phyloP scores from a whole-genome alignment of 2,329 filamentous ascomycete genomes.

The Chrysoporthe deuterocubensis region DNA sequence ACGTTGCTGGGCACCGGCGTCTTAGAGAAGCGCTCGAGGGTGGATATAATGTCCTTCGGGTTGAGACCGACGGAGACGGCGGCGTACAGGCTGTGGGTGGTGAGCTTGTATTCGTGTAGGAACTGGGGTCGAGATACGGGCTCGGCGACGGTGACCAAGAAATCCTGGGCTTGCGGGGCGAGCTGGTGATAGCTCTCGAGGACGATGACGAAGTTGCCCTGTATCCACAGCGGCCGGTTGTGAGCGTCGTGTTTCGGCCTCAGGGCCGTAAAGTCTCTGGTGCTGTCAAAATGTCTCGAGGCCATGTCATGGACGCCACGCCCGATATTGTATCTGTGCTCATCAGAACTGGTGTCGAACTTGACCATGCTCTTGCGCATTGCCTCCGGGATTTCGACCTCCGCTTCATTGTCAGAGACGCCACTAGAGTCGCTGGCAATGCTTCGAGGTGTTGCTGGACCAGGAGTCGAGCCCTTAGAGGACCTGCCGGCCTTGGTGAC shows the following conservation, averaged over 20 bases:
- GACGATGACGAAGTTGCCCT: slow-evolving; percentile 70
- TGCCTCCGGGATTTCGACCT: slow-evolving; percentile 57
- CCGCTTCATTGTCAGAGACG: slow-evolving; percentile 48
- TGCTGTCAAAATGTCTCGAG: slow-evolving; percentile 38
- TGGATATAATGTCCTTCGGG: slow-evolving; percentile 83
- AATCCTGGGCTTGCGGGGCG: slow-evolving; percentile 85
- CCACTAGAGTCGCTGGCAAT: slow-evolving; percentile 44
- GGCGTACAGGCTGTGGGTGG: slow-evolving; percentile 87
- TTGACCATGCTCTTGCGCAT: slow-evolving; percentile 63
- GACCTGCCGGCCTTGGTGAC: slow-evolving; percentile 59
- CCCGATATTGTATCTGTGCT: slow-evolving; percentile 34
- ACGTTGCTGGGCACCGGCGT: slow-evolving; percentile 80
- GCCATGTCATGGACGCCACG: slow-evolving; percentile 35
- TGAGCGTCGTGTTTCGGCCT: slow-evolving; percentile 85
- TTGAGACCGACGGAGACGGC: slow-evolving; percentile 88
- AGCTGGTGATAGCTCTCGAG: slow-evolving; percentile 90
- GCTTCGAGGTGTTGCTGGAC: slow-evolving; percentile 63
- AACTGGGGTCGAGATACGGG: slow-evolving; percentile 85
- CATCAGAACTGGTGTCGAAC: slow-evolving; percentile 59
- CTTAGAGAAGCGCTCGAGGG: slow-evolving; percentile 85
- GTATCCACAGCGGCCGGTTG: slow-evolving; percentile 92
- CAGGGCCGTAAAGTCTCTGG: slow-evolving; percentile 77
- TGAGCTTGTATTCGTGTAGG: slow-evolving; percentile 90
- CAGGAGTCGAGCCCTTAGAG: slow-evolving; percentile 64
- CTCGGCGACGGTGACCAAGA: slow-evolving; percentile 91